Conservation (phyloP, 2,329 filamentous ascomycete species). For the Epichloe gansuensis region DNA sequence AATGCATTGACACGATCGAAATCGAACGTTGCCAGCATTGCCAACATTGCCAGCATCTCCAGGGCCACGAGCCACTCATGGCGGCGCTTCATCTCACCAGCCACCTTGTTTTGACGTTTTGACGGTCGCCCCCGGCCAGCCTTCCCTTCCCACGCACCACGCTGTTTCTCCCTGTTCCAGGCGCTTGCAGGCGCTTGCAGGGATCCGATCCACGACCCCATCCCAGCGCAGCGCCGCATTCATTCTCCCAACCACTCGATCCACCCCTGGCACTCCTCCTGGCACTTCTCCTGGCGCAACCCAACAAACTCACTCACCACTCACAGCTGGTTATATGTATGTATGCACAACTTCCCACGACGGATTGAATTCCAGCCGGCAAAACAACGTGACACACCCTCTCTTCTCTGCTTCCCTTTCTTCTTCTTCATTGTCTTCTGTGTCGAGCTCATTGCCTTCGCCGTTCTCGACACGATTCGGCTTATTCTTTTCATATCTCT, state of each 20-base stretch:
- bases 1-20: not conserved
- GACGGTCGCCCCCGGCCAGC: slow-evolving; percentile 14
- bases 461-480: not conserved
- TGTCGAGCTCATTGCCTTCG: slow-evolving; percentile 1
- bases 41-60: not conserved
- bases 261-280: not conserved
- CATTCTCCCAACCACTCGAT: not conserved
- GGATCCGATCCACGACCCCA: not conserved
- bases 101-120: slow-evolving; percentile 22
- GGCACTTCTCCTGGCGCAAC: not conserved
- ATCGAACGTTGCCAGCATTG: not conserved
- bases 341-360: not conserved
- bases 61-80: not conserved
- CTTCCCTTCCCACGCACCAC: not conserved
- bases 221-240: not conserved
- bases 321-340: not conserved
- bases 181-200: not conserved
- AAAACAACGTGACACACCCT: slow-evolving; percentile 7
- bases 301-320: not conserved
- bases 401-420: not conserved
- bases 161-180: not conserved
- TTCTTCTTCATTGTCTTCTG: not conserved
- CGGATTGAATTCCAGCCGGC: slow-evolving; percentile 3
- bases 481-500: not conserved
- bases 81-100: slow-evolving; percentile 14